These are phyloP conservation scores for Apostasia shenzhenica DNA, from an alignment of 106 monocot species.

Conservation along the genomic window DNA sequence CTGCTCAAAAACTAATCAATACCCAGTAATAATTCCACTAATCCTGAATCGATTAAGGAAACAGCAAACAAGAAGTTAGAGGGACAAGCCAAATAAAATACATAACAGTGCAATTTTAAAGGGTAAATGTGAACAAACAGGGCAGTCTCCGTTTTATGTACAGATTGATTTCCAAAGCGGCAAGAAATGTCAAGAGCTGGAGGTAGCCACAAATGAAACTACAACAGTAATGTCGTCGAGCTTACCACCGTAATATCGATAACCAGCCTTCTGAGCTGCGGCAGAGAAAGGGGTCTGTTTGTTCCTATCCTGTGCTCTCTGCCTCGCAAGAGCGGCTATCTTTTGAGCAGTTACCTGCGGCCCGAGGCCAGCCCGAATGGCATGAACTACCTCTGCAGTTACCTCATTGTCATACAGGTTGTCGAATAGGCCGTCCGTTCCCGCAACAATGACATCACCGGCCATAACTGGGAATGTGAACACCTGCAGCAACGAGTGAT, in stretches of 20 bases:
- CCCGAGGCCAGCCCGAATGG: constrained; percentile 34
- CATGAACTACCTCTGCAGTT: constrained; percentile 39
- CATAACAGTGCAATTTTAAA: too few relatives aligned
- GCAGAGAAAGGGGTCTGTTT: constrained; percentile 62
- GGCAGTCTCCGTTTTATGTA: too few relatives aligned
- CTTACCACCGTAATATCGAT: constrained; percentile 65
- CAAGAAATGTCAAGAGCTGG: neutral
- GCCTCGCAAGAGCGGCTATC: constrained; percentile 60
- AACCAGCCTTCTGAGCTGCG: constrained; percentile 68
- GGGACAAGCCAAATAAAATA: too few relatives aligned
- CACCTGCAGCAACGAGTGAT: constrained; percentile 23
- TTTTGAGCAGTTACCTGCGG: constrained; percentile 56
- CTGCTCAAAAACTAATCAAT: too few relatives aligned
- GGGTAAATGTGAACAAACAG: too few relatives aligned
- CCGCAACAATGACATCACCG: constrained; percentile 64
- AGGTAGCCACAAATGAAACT: constrained; percentile 38
- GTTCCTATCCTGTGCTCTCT: constrained; percentile 48
- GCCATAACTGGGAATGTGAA: constrained; percentile 46
- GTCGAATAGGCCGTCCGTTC: constrained; percentile 71
- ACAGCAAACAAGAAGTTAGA: too few relatives aligned
- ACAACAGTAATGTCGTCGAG: constrained; percentile 75
- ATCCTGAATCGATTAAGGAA: too few relatives aligned
- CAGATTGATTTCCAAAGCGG: too few relatives aligned
- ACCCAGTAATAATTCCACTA: too few relatives aligned
- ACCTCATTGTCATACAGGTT: constrained; percentile 60